Percentiles rank a stretch among this genome's conserved stretches.
Evolutionary conservation across 2,329 filamentous ascomycete species (phyloP).

Genomic region (Aspergillus brunneoviolaceus): DNA sequence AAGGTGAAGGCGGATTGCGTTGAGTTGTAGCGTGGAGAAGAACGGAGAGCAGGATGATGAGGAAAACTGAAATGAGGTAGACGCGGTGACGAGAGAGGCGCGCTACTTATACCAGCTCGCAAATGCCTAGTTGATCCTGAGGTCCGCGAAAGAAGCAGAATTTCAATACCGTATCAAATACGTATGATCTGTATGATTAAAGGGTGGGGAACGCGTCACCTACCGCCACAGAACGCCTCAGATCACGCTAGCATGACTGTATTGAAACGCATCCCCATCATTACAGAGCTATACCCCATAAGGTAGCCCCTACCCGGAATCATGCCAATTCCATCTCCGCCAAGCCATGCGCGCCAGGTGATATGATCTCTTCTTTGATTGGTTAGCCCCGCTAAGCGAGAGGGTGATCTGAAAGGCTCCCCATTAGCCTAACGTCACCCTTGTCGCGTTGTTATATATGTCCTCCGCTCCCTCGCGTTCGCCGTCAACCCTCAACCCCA

Average conservation of each 20-base stretch:
- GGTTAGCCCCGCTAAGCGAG: conserved; percentile 43
- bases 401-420: conserved; percentile 48
- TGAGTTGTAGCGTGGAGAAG: conserved; percentile 29
- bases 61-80: conserved; percentile 32
- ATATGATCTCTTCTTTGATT: conserved; percentile 42
- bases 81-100: conserved; percentile 43
- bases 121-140: conserved; percentile 47
- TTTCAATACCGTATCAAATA: conserved; percentile 45
- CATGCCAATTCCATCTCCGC: conserved; percentile 15
- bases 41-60: conserved; percentile 33
- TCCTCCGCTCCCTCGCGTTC: conserved; percentile 36
- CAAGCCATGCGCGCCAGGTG: conserved; percentile 18
- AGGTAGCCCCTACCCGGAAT: conserved; percentile 18
- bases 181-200: conserved; percentile 51
- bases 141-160: conserved; percentile 44
- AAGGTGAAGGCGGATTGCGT: conserved; percentile 11
- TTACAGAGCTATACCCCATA: conserved; percentile 32
- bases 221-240: conserved; percentile 4
- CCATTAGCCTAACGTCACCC: conserved; percentile 45
- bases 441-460: conserved; percentile 46
- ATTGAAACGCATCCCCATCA: conserved; percentile 19
- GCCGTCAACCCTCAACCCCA: conserved; percentile 29
- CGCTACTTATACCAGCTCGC: conserved; percentile 48
- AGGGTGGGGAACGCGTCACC: conserved; percentile 24
- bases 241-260: conserved; percentile 24